Base-by-base conservation (phyloP, 225 moss, liverwort and hornwort genomes). In the Neckera pumila region DNA sequence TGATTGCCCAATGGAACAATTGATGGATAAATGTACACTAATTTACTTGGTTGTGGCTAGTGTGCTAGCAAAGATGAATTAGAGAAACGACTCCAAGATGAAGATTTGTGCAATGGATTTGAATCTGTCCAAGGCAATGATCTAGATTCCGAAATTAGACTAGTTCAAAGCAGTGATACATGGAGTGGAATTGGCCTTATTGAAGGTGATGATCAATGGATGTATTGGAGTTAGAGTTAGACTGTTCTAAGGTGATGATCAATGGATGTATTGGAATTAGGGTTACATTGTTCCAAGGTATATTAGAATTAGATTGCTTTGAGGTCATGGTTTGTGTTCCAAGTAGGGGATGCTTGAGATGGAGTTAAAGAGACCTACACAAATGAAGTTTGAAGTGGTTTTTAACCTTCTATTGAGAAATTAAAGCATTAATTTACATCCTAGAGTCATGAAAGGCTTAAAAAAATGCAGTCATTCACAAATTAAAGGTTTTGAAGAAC, bases 401-500 rank as follows among this genome's bases (percentile, higher is more conserved):
- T 49, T 49, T 49, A 69, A 22, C 22, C 21, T 69, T 23, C 38
- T 22, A 21, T 69, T 38, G 38, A 69, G 13, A n/a, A 69, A 69
- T 38, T 69, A 69, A 69, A 69, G 38, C 22, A 69, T 38, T 38
- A 23, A 69, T 38, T 69, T 69, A 13, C 1, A 5, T 69, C 38
- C 38, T 18, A 38, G 1, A 69, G 23, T 38, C 38, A 22, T 23
- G 7, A 69, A 69, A 38, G 69, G 3, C 7, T 69, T 69, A 3
- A 0, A 28, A 14, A 30, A 62, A 16, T 5, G 34, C 1, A 4
- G 13, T 1, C 7, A 38, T n/a, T n/a, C 7, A n/a, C n/a, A n/a
- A n/a, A 49, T 13, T 49, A 49, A 7, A n/a, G 10, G n/a, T 11
- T 12, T n/a, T 12, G 4, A 67, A 0, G 6, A n/a, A 36, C 21